Percentiles rank a stretch among this genome's conserved stretches.
phyloP scores from a whole-genome alignment of 768 basidiomycete species.

The Roridomyces roridus region DNA sequence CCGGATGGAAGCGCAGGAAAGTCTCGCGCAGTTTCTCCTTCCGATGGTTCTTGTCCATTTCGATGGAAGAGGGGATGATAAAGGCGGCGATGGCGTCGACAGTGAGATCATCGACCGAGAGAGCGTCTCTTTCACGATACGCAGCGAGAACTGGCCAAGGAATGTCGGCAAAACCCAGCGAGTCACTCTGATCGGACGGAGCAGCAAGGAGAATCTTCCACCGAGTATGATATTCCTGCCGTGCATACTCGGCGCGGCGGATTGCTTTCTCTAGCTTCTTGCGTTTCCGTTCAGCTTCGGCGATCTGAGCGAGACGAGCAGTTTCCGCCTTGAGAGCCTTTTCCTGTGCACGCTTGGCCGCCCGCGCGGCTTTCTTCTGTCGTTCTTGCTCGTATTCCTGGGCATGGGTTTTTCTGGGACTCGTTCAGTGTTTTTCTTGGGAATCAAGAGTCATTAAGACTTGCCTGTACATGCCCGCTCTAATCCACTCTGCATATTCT shows the following conservation, averaged over 20 bases:
- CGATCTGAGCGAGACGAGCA: constrained; percentile 52
- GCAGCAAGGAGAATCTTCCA: constrained; percentile 60
- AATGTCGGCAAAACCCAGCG: too few relatives aligned
- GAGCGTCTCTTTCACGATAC: constrained; percentile 31
- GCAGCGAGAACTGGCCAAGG: constrained; percentile 67
- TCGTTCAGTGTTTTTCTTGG: constrained; percentile 6
- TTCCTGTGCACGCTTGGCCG: constrained; percentile 58
- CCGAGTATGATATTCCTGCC: constrained; percentile 58
- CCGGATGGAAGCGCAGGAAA: constrained; percentile 78
- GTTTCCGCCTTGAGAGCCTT: constrained; percentile 62
- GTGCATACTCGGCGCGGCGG: constrained; percentile 48
- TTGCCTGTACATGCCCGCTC: constrained; percentile 85
- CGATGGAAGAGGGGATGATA: constrained; percentile 45
- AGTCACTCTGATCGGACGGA: constrained; percentile 18
- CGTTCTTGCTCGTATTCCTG: constrained; percentile 69
- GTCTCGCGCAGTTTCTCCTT: constrained; percentile 73
- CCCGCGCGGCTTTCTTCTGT: constrained; percentile 57
- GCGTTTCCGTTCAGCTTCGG: constrained; percentile 57
- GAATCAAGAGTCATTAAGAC: constrained; percentile 27
- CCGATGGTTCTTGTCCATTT: constrained; percentile 48
- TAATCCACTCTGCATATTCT: constrained; percentile 87
- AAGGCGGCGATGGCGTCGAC: constrained; percentile 62
- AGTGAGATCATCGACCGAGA: constrained; percentile 58
- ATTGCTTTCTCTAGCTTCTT: constrained; percentile 55
- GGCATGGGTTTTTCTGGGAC: constrained; percentile 67